These are phyloP conservation scores for Wallacemonas sp. DNA, from an alignment of 208 protist species.

Conservation along the genomic window DNA sequence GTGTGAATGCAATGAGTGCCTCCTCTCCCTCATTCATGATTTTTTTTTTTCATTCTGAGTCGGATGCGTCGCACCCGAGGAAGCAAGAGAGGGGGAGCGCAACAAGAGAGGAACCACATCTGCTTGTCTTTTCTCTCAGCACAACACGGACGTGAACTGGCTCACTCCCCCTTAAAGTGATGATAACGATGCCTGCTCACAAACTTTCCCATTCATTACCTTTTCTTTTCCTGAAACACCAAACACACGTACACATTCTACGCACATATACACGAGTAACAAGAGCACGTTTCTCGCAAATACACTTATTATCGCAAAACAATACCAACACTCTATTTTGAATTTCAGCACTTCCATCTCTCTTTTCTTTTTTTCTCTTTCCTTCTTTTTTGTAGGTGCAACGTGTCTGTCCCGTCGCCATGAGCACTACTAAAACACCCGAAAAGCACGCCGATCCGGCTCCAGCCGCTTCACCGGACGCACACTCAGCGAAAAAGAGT, in stretches of 20 bases:
- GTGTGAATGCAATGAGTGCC: too few species aligned
- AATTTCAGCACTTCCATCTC: not conserved
- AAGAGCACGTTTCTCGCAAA: not conserved
- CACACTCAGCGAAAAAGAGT: not conserved
- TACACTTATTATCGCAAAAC: too few species aligned
- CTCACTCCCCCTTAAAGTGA: too few species aligned
- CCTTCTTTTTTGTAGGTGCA: not conserved
- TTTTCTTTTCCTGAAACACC: conserved; percentile 12
- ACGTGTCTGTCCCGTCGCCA: conserved; percentile 8
- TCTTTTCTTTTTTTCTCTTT: conserved; percentile 22
- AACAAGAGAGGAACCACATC: too few species aligned
- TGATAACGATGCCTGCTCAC: not conserved
- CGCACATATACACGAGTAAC: too few species aligned
- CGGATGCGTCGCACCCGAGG: not conserved
- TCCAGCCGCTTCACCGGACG: not conserved
- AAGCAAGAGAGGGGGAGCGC: too few species aligned
- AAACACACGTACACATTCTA: too few species aligned
- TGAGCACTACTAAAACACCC: conserved; percentile 11
- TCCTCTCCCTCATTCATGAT: not conserved
- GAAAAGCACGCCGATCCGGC: conserved; percentile 20
- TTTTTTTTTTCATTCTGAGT: conserved; percentile 14
- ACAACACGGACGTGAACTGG: too few species aligned
- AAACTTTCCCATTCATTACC: conserved; percentile 7
- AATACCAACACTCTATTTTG: too few species aligned
- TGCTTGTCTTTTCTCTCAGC: too few species aligned